Conservation (phyloP, 768 basidiomycete genomes). For the Tricholoma bakamatsutake region DNA sequence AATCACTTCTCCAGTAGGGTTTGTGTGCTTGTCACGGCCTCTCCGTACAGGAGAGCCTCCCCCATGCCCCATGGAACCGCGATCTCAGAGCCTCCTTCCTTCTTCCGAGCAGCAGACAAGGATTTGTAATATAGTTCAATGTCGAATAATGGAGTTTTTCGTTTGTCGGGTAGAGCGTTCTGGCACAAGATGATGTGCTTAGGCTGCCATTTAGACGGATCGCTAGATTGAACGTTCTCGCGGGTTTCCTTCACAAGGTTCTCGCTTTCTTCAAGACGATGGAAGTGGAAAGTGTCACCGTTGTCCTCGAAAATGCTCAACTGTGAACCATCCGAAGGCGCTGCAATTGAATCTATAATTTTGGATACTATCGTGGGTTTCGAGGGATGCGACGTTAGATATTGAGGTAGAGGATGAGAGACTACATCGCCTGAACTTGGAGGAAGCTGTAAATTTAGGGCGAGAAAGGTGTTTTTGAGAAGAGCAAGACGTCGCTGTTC, state of each 20-base stretch:
- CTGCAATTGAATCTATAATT: conserved; percentile 32
- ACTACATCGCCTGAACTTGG: conserved; percentile 25
- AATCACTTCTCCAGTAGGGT: conserved; percentile 89
- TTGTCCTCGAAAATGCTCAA: conserved; percentile 48
- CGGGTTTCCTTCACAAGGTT: conserved; percentile 25
- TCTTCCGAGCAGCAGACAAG: conserved; percentile 32
- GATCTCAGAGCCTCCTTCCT: conserved; percentile 17
- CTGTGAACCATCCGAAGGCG: conserved; percentile 23
- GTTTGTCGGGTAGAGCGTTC: conserved; percentile 41
- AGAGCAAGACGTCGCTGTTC: conserved; percentile 18
- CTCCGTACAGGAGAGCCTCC: conserved; percentile 78
- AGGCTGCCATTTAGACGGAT: conserved; percentile 33
- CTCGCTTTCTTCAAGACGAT: conserved; percentile 29
- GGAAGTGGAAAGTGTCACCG: conserved; percentile 68
- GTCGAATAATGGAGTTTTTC: conserved; percentile 72
- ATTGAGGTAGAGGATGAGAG: conserved; percentile 50
- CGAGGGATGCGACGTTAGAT: conserved; percentile 43
- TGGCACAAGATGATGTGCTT: conserved; percentile 52
- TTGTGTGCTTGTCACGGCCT: conserved; percentile 91
- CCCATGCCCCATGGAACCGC: conserved; percentile 52
- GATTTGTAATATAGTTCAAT: conserved; percentile 52
- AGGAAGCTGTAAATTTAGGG: conserved; percentile 37
- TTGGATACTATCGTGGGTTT: conserved; percentile 34
- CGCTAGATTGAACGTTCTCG: conserved; percentile 15
- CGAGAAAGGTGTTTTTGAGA: conserved; percentile 26